Evolutionary conservation across 2,329 filamentous ascomycete species (phyloP), one percentile per base, ranked within the genome.

Genomic region (Alternaria dauci): DNA sequence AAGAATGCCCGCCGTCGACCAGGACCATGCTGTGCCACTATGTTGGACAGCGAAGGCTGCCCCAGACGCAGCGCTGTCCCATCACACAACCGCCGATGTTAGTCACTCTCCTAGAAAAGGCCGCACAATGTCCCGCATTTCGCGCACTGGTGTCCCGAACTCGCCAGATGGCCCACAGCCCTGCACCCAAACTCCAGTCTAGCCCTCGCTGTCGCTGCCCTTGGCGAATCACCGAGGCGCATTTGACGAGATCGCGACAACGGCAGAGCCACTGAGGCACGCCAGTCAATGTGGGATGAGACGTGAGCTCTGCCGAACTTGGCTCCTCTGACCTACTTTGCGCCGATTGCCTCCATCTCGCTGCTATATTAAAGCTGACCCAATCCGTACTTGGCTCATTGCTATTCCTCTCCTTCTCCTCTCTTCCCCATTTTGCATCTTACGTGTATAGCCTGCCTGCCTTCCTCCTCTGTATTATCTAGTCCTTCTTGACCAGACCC

Each of bases 281-380:
- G 61, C 52, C 56, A 67, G 54, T 46, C 59, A 59, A 62, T 55
- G 74, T 76, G 76, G 74, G 71, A 76, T 74, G 68, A 23, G 43
- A 25, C 61, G 67, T 74, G 68, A 67, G 68, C 72, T 70, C 61
- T 66, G 62, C 61, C 71, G 70, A 65, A 65, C 70, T 28, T 74
- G 73, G 70, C 61, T 69, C 67, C 62, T 67, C 55, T 67, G 65
- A 63, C 63, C 23, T 72, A 70, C 69, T 72, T 71, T 76, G 69
- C 67, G 61, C 71, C 74, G 67, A 71, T 67, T 69, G 63, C 69
- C 62, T 73, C 73, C 70, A 71, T 72, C 62, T 71, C 68, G 71
- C 68, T 68, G 59, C 54, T 76, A 77, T 77, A 77, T 77, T 78
- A 78, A 77, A 69, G 71, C 75, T 77, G 73, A 70, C 74, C 72